Percentiles rank a stretch among this genome's conserved stretches.
Evolutionary conservation across 2,329 filamentous ascomycete genomes (phyloP).

Genomic region (Boeremia lycopersici): DNA sequence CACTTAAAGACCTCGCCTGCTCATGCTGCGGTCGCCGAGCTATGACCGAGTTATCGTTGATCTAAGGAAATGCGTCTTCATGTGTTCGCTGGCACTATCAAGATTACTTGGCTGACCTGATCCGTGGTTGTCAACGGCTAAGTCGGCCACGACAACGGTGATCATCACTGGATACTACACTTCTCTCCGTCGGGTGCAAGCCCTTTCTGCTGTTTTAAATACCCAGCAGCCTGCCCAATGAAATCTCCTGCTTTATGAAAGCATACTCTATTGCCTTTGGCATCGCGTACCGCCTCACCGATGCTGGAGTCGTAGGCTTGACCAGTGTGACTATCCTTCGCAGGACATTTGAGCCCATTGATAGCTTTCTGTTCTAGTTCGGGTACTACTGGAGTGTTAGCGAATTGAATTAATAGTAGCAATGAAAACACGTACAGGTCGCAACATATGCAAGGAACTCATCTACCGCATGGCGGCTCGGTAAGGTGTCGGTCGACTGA

Average conservation of each 20-base stretch:
- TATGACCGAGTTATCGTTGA: not conserved
- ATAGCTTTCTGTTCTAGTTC: conserved; percentile 40
- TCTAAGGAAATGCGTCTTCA: not conserved
- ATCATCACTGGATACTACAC: conserved; percentile 14
- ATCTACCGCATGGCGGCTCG: conserved; percentile 40
- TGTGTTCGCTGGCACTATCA: not conserved
- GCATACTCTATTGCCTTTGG: conserved; percentile 43
- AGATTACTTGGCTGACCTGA: not conserved
- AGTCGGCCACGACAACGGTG: no score
- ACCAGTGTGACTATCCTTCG: conserved; percentile 43
- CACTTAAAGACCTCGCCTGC: not conserved
- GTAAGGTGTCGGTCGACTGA: conserved; percentile 31
- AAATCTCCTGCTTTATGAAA: conserved; percentile 47
- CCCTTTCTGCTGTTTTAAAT: conserved; percentile 35
- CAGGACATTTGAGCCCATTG: conserved; percentile 37
- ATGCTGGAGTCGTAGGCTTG: conserved; percentile 41
- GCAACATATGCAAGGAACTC: conserved; percentile 43
- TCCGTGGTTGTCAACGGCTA: no score
- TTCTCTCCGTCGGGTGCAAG: conserved; percentile 25
- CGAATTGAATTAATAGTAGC: not conserved
- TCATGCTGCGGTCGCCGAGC: not conserved
- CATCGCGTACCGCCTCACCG: conserved; percentile 40
- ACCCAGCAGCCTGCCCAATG: conserved; percentile 40
- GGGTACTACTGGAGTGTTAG: conserved; percentile 21
- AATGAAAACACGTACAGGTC: conserved; percentile 29